Evolutionary conservation across 805 yeast species (phyloP).

Genomic region (Zygotorulaspora sp.): DNA sequence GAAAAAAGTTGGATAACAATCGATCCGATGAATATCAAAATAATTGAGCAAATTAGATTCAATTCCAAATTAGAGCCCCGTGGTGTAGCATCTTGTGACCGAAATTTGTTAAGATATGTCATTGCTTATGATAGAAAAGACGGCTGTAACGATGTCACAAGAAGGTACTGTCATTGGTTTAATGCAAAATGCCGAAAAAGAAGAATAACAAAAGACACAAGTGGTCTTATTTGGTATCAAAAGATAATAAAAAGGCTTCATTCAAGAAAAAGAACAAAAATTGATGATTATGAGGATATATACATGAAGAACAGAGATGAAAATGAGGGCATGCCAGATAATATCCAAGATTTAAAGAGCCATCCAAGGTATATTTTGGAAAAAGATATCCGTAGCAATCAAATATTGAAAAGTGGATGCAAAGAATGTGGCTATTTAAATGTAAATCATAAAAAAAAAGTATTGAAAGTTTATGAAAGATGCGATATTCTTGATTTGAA

Average conservation of each 20-base stretch:
- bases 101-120: constrained; percentile 64
- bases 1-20: constrained; percentile 75
- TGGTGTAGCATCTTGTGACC: constrained; percentile 18
- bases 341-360: constrained; percentile 71
- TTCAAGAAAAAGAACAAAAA: constrained; percentile 27
- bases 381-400: constrained; percentile 65
- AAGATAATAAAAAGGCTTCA: constrained; percentile 35
- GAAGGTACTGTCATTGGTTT: constrained; percentile 68
- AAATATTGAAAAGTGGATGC: constrained; percentile 63
- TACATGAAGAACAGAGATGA: constrained; percentile 46
- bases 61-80: constrained; percentile 66
- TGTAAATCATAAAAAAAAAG: constrained; percentile 37
- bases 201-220: constrained; percentile 57
- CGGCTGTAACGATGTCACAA: constrained; percentile 73
- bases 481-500: constrained; percentile 57
- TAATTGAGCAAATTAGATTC: constrained; percentile 58
- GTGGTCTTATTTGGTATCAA: constrained; percentile 58
- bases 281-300: constrained; percentile 36
- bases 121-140: constrained; percentile 68
- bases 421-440: constrained; percentile 65
- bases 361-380: constrained; percentile 87
- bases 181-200: constrained; percentile 74
- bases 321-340: constrained; percentile 84
- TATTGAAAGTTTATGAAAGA: constrained; percentile 64
- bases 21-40: constrained; percentile 67